Evolutionary conservation across 1,139 yeast species (phyloP), one percentile per base, ranked within the genome.

Genomic region (Geotrichum europaeum): DNA sequence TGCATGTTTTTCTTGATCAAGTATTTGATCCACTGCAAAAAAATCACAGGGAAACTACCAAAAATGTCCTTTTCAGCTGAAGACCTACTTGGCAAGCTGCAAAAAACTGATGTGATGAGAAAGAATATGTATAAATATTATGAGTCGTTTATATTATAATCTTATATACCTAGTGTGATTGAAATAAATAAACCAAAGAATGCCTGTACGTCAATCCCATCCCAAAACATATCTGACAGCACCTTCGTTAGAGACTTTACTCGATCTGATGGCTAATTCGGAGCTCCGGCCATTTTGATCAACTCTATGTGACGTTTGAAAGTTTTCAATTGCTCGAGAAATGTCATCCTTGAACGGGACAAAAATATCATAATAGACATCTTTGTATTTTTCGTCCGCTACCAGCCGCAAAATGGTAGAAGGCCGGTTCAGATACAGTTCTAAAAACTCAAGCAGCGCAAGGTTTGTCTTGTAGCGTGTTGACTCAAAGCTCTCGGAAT

Each of bases 91-190:
- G 66, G 75, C 4, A 79, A 72, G 56, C 77, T 92, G 64, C 74
- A 80, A 2, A 73, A 76, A 54, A 76, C 82, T 18, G 98, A 92
- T 72, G 94, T 96, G 0, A 75, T 87, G 71, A 78, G 97, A 62
- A 78, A 73, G 64, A 83, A 84, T 43, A 62, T 59, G 64, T 62
- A 62, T 43, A 25, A 25, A 49, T 51, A 55, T 56, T 60, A 49
- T 34, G 50, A 40, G 32, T 28, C n/a, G 20, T 28, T 50, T 47
- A 30, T 34, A 51, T 40, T 22, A n/a, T 49, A 54, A 30, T 20
- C 55, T 15, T 18, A 18, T 15, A 24, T 34, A 47, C 6, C 32
- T 28, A 24, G n/a, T 18, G n/a, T 49, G 51, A 6, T 20, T 49
- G 24, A 50, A 50, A 50, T 50, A 50, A 24, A 25, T 22, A 50